These are phyloP conservation scores for Lipomyces mesembrius DNA, from an alignment of 805 yeast genomes.

Conservation along the genomic window DNA sequence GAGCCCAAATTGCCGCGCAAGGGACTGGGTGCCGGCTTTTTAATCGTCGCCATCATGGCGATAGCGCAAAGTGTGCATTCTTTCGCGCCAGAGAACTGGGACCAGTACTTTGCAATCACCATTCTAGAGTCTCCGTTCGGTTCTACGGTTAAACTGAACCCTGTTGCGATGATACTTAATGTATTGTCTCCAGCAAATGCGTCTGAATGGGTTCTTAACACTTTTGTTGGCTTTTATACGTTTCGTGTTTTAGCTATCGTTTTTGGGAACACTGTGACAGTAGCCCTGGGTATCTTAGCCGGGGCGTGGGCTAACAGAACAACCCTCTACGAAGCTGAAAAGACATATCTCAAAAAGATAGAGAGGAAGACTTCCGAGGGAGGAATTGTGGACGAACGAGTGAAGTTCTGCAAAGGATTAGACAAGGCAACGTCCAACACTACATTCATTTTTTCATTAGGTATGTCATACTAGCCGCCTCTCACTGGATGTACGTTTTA, in stretches of 20 bases:
- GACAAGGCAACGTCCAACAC: constrained; percentile 24
- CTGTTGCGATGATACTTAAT: constrained; percentile 14
- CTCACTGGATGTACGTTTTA: background rate
- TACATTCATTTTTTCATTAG: constrained; percentile 23
- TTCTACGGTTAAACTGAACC: constrained; percentile 2
- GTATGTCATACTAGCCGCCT: constrained; percentile 6
- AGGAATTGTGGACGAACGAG: background rate
- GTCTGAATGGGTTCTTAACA: constrained; percentile 19
- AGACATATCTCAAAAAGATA: constrained; percentile 6
- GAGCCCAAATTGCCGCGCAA: constrained; percentile 8
- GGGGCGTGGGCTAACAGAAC: constrained; percentile 20
- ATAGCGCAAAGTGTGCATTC: constrained; percentile 10
- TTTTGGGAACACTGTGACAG: constrained; percentile 20
- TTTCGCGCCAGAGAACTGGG: constrained; percentile 21
- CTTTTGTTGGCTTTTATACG: constrained; percentile 23
- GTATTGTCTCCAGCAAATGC: constrained; percentile 23
- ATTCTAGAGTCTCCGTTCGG: constrained; percentile 15
- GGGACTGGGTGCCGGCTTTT: constrained; percentile 14
- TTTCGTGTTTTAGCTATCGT: constrained; percentile 22
- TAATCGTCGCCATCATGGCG: constrained; percentile 10
- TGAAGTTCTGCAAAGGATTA: constrained; percentile 8
- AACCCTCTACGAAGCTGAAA: constrained; percentile 20
- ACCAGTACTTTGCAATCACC: constrained; percentile 9
- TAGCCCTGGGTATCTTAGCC: constrained; percentile 15
- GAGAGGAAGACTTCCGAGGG: constrained; percentile 18